Evolutionary conservation across 139 green algal genomes (phyloP).

Genomic region (Astrephomene gubernaculifera): DNA sequence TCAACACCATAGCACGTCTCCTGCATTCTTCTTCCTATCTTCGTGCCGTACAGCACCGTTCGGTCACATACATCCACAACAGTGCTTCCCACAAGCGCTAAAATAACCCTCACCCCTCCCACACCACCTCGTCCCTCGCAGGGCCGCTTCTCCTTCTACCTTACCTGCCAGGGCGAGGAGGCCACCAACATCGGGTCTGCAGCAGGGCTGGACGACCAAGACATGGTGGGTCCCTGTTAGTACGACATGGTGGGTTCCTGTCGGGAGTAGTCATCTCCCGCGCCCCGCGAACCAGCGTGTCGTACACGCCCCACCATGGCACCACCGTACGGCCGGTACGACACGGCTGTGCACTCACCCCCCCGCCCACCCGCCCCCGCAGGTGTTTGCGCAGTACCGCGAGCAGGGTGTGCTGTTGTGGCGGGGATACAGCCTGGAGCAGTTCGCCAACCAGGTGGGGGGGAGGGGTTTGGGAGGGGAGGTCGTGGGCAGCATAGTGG

Average conservation of each 20-base stretch:
- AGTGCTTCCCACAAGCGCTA: too few relatives aligned
- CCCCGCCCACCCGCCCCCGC: not conserved
- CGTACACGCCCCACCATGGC: too few relatives aligned
- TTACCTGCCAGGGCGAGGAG: constrained; percentile 93
- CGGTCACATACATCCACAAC: too few relatives aligned
- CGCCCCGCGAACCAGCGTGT: not conserved
- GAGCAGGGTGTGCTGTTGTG: constrained; percentile 95
- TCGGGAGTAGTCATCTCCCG: not conserved
- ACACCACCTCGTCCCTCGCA: constrained; percentile 29
- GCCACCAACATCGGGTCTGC: constrained; percentile 85
- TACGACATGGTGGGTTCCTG: not conserved
- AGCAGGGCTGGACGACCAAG: constrained; percentile 77
- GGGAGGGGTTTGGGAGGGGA: too few relatives aligned
- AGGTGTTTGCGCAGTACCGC: constrained; percentile 92
- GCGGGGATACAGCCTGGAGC: constrained; percentile 82
- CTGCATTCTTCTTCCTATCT: not conserved
- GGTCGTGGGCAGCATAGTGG: not conserved
- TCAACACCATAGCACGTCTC: not conserved
- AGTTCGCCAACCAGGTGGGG: constrained; percentile 91
- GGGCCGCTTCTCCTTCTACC: constrained; percentile 96
- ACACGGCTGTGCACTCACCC: too few relatives aligned
- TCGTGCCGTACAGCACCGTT: not conserved
- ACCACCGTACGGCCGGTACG: too few relatives aligned
- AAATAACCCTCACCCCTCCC: not conserved
- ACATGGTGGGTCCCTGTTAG: constrained; percentile 67